Base-by-base conservation (phyloP, 306 rosid genomes). In the Rosa rugosa region DNA sequence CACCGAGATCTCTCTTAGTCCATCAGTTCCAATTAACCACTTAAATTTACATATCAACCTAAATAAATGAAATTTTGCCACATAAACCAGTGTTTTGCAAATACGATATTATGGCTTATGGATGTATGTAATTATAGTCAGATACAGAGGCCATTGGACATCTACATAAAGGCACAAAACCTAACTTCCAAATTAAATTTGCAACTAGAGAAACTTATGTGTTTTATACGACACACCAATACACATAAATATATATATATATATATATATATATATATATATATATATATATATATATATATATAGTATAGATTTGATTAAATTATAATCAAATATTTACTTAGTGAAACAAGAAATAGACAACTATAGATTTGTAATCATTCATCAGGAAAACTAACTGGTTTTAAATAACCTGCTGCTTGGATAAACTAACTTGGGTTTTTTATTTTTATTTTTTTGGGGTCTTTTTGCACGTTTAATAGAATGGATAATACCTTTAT, bases 401-500 rank as follows among this genome's bases (percentile, higher is more conserved):
- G 36, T 42, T 41, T 69, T 27, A 42, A 47, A 25, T 31, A 46
- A 17, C 16, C 45, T 50, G 63, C 60, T 50, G 45, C 45, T 63
- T 44, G 12, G 41, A 13, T 72, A 31, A 47, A 25, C 11, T 36
- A 69, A 56, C 42, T 47, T 45, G 14, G 6, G 22, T 31, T 12
- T 77, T 27, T 51, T 5, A 5, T 4, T 75, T 27, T 45, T 8
- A 8, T 13, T 46, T n/a, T 47, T 56, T 8, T 17, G 0, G 12
- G 23, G 47, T 38, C 13, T 27, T 44, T 46, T 62, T n/a, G 38
- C 40, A 36, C 16, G 16, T 69, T 5, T 2, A 16, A 20, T n/a
- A 57, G 72, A 50, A 68, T 25, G 46, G 68, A 53, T 54, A 73
- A 53, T 91, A 96, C 98, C 96, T 89, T 95, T 76, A 81, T 79